Evolutionary conservation across 2,329 filamentous ascomycete genomes (phyloP).

Genomic region (Botryotinia convoluta): DNA sequence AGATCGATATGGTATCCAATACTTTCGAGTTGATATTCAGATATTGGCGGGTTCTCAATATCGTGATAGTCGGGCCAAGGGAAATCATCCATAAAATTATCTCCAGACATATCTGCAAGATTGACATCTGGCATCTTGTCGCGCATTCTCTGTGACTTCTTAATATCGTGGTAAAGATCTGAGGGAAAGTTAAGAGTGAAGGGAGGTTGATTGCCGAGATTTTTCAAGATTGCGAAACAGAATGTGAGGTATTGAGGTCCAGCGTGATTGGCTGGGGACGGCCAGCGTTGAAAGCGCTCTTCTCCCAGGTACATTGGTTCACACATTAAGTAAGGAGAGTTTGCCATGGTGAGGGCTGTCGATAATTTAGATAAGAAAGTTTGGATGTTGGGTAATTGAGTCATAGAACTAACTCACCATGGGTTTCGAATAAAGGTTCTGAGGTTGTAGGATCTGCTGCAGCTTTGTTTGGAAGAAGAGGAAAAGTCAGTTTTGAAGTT

Average conservation of each 20-base stretch:
- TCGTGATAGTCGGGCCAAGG: neutral
- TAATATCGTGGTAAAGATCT: neutral
- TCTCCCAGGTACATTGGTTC: neutral
- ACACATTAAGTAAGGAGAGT: neutral
- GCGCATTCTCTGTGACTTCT: neutral
- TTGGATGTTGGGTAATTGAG: neutral
- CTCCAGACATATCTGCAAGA: slow-evolving; percentile 1
- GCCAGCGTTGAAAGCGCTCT: slow-evolving; percentile 5
- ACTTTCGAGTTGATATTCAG: neutral
- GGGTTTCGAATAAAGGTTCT: neutral
- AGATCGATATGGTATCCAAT: neutral
- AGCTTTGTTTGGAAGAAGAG: neutral
- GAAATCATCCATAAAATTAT: neutral
- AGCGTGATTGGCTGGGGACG: neutral
- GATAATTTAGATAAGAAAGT: neutral
- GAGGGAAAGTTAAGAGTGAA: neutral
- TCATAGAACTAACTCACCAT: slow-evolving; percentile 8
- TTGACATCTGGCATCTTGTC: neutral
- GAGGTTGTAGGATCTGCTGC: neutral
- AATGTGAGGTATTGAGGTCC: neutral
- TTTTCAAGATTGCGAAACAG: neutral
- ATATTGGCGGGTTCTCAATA: neutral
- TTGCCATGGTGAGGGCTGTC: neutral
- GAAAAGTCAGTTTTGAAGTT: neutral
- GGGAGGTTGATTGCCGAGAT: neutral